Evolutionary conservation across 495 filamentous ascomycete species (phyloP).

Genomic region (Cudoniella acicularis): DNA sequence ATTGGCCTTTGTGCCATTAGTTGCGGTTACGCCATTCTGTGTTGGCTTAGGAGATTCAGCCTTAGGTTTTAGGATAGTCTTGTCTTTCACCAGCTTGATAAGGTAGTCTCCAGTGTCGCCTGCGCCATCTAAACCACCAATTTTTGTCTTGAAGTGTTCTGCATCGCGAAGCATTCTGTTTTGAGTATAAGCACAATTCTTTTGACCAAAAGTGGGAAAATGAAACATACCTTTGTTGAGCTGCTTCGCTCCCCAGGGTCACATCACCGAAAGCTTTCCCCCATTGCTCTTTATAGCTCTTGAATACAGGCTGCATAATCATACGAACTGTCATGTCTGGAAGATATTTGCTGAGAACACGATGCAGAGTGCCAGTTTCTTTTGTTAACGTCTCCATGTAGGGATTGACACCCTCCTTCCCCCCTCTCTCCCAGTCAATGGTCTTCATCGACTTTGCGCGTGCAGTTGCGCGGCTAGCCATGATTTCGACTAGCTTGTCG

Average conservation of each 20-base stretch:
- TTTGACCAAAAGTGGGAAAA: not conserved
- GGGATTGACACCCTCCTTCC: slow-evolving; percentile 43
- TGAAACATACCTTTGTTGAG: slow-evolving; percentile 64
- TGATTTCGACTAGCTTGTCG: slow-evolving; percentile 94
- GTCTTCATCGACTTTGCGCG: slow-evolving; percentile 74
- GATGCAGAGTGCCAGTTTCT: slow-evolving; percentile 84
- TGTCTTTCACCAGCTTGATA: slow-evolving; percentile 62
- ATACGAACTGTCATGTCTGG: slow-evolving; percentile 71
- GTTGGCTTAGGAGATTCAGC: not conserved
- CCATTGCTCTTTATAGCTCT: slow-evolving; percentile 80
- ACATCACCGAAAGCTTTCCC: slow-evolving; percentile 69
- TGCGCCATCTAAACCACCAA: slow-evolving; percentile 79
- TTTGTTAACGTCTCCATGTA: slow-evolving; percentile 92
- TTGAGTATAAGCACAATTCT: slow-evolving; percentile 16
- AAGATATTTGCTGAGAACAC: slow-evolving; percentile 81
- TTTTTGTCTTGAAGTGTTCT: slow-evolving; percentile 66
- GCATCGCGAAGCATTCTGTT: slow-evolving; percentile 76
- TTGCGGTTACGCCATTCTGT: not conserved
- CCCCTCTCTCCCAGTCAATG: slow-evolving; percentile 63
- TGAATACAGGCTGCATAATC: slow-evolving; percentile 91
- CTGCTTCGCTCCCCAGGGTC: slow-evolving; percentile 59
- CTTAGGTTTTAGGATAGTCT: slow-evolving; percentile 37
- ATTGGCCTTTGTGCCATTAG: not conserved
- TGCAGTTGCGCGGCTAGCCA: slow-evolving; percentile 70
- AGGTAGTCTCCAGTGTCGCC: slow-evolving; percentile 66